Base-by-base conservation (phyloP, 768 basidiomycete genomes). In the Collybiopsis confluens region DNA sequence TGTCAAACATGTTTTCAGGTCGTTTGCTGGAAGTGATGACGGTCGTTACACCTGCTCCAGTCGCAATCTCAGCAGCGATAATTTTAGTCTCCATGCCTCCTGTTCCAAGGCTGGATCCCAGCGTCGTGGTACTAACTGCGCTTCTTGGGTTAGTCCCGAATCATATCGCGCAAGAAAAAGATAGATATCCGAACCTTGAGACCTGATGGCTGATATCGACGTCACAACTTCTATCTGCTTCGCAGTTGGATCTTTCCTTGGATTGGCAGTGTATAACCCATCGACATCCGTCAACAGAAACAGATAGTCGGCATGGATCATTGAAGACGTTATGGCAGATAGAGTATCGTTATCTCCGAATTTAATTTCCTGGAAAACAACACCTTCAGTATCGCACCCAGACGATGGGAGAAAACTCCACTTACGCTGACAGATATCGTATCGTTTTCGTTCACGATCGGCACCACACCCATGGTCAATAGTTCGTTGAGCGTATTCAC, bases 81-180 rank as follows among this genome's bases (percentile, higher is more conserved):
- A 98, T 82, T 65, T 98, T 99, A 2, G 97, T 99, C 69, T 97
- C 94, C 97, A 98, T 98, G 3, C 97, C 97, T 0, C 97, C 97
- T 1, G 97, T 98, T 0, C 97, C 97, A 10, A 99, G 79, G 59
- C 82, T 91, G 1, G 92, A 95, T 0, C 97, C 97, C 1, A 96
- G 77, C 0, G 97, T 97, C 2, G 83, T 82, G 0, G 92, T 97
- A 68, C 91, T 95, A 7, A 99, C 97, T 96, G 62, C 23, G 44
- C 30, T 20, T n/a, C n/a, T 20, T 21, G 7, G 45, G 44, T 57
- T 42, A 52, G 55, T 53, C 6, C 3, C 18, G 46, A 24, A 16
- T 21, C 46, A 6, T 41, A 49, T 45, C 26, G 8, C 18, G 26
- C 24, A 16, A 23, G 27, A 15, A 21, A 10, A n/a, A 28, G 1